Evolutionary conservation across 169 alveolate species (phyloP).

Genomic region (Eimeria acervulina): DNA sequence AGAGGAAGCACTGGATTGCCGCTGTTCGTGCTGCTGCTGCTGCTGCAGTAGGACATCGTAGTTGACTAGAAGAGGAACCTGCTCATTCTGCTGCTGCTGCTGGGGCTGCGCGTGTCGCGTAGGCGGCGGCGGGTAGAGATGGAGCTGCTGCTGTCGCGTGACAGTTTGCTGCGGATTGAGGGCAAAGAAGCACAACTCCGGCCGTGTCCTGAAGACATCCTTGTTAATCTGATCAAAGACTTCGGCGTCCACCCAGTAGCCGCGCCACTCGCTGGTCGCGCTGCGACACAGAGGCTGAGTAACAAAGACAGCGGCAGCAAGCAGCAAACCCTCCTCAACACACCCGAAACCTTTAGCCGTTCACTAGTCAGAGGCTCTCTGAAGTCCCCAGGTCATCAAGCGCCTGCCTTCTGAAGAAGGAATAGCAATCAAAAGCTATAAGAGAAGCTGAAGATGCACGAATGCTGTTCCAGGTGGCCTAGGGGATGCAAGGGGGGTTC

Average conservation of each 20-base stretch:
- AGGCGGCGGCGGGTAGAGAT: conserved; percentile 49
- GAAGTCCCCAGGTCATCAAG: not conserved
- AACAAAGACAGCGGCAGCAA: not conserved
- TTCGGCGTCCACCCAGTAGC: conserved; percentile 83
- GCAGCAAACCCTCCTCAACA: not conserved
- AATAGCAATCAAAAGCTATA: not conserved
- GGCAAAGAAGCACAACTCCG: conserved; percentile 83
- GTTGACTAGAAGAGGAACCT: conserved; percentile 44
- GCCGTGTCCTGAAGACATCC: conserved; percentile 85
- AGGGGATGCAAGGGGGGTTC: not conserved
- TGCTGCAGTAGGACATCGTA: conserved; percentile 54
- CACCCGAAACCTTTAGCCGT: not conserved
- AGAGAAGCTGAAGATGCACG: not conserved
- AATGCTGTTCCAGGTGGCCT: not conserved
- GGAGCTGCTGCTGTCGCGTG: conserved; percentile 77
- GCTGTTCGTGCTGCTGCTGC: conserved; percentile 51
- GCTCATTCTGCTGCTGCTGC: not conserved
- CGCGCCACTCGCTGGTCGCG: conserved; percentile 82
- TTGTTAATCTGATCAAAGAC: conserved; percentile 84
- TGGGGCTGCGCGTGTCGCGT: conserved; percentile 47
- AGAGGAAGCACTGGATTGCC: not conserved
- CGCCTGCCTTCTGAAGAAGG: not conserved
- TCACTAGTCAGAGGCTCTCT: not conserved
- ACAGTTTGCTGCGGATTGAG: conserved; percentile 49
- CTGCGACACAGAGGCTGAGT: conserved; percentile 80